Conservation (phyloP, 345 rosid genomes). For the Salix dunnii region DNA sequence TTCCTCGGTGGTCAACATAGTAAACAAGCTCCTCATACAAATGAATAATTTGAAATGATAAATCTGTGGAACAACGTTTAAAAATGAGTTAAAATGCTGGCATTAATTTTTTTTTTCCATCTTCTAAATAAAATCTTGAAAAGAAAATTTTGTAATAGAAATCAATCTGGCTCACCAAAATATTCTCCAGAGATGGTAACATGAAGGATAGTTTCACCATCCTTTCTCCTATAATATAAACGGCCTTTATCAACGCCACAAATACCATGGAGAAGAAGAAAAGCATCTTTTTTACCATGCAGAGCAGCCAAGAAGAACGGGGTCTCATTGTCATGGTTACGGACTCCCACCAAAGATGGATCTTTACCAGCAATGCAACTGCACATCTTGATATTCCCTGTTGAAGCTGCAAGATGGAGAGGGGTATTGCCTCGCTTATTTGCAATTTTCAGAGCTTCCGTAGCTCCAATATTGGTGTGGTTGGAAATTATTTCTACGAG, state of each 20-base stretch:
- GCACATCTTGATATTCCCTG: constrained; percentile 40
- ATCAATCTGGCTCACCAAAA: constrained; percentile 14
- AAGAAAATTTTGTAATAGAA: background rate
- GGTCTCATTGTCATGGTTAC: constrained; percentile 37
- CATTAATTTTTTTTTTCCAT: too few species aligned
- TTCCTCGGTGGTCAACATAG: constrained; percentile 26
- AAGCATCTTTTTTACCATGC: constrained; percentile 33
- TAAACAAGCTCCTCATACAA: constrained; percentile 22
- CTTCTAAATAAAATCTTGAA: background rate
- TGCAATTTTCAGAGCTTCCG: background rate
- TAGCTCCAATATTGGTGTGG: background rate
- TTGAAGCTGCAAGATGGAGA: constrained; percentile 42
- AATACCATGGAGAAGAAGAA: constrained; percentile 27
- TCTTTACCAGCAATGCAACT: constrained; percentile 3
- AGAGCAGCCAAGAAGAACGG: constrained; percentile 39
- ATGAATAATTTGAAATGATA: constrained; percentile 47
- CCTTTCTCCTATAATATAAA: background rate
- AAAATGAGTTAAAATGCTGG: too few species aligned
- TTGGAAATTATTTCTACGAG: constrained; percentile 7
- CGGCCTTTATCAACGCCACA: background rate
- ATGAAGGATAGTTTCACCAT: constrained; percentile 32
- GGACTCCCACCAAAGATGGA: constrained; percentile 6
- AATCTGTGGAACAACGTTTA: constrained; percentile 24
- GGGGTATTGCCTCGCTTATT: constrained; percentile 36
- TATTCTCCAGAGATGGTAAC: constrained; percentile 22